Evolutionary conservation across 1,139 yeast species (phyloP).

Genomic region (Yamadazyma diddensiae): DNA sequence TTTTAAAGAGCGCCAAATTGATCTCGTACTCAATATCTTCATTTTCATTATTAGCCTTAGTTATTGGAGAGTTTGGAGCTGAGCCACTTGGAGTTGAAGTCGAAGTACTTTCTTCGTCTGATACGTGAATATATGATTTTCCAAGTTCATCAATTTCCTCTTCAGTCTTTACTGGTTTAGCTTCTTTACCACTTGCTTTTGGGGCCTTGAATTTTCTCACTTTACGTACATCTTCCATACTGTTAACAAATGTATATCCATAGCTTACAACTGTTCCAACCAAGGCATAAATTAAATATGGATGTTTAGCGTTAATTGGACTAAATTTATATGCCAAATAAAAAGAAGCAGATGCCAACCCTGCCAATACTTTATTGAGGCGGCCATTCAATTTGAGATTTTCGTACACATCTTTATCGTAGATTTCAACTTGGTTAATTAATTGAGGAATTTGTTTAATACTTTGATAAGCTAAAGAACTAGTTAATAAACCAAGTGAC

Average conservation of each 20-base stretch:
- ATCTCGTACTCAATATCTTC: slow-evolving; percentile 39
- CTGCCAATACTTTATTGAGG: slow-evolving; percentile 31
- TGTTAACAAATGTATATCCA: slow-evolving; percentile 22
- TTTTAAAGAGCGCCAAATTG: slow-evolving; percentile 38
- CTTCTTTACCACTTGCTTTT: slow-evolving; percentile 7
- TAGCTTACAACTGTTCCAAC: slow-evolving; percentile 42
- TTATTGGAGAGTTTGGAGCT: slow-evolving; percentile 28
- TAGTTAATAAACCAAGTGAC: slow-evolving; percentile 49
- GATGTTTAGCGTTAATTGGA: slow-evolving; percentile 47
- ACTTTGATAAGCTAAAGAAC: slow-evolving; percentile 39
- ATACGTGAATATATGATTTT: slow-evolving; percentile 49
- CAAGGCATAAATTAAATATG: slow-evolving; percentile 56
- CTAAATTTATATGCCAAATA: slow-evolving; percentile 41
- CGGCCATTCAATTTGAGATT: slow-evolving; percentile 26
- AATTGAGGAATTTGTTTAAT: slow-evolving; percentile 33
- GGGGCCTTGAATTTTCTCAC: slow-evolving; percentile 15
- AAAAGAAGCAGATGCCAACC: slow-evolving; percentile 38
- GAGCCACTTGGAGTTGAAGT: slow-evolving; percentile 30
- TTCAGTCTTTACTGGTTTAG: slow-evolving; percentile 2
- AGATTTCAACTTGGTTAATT: slow-evolving; percentile 25
- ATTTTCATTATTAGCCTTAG: not conserved
- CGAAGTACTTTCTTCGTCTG: slow-evolving; percentile 40
- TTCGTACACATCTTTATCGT: slow-evolving; percentile 9
- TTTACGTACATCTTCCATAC: slow-evolving; percentile 16
- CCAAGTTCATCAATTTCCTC: slow-evolving; percentile 37